phyloP scores from a whole-genome alignment of 495 filamentous ascomycete species.

The Aspergillus olivimuriae region DNA sequence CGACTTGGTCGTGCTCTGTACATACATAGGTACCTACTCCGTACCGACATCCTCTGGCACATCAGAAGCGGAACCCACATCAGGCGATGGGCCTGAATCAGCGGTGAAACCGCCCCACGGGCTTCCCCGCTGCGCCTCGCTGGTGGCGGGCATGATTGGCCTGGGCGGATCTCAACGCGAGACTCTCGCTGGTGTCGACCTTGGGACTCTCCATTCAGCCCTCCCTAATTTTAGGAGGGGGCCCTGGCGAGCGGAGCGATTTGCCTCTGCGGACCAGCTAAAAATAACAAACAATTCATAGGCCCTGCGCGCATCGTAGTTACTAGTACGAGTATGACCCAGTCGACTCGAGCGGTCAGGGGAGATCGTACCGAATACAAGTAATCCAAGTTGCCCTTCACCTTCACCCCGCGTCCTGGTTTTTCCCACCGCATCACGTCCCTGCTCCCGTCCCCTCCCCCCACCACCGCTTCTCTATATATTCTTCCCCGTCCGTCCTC shows the following conservation, averaged over 20 bases:
- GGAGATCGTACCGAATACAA: not conserved
- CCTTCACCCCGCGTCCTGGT: constrained; percentile 5
- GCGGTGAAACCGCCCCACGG: constrained; percentile 14
- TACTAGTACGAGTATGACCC: too few species aligned
- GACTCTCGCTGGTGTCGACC: too few species aligned
- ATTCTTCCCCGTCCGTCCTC: constrained; percentile 16
- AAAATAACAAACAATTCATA: not conserved
- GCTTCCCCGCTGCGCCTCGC: not conserved
- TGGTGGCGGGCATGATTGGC: constrained; percentile 2
- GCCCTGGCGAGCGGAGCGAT: too few species aligned
- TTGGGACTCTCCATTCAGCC: too few species aligned
- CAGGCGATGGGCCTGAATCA: not conserved
- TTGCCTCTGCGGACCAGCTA: not conserved
- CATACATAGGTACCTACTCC: too few species aligned
- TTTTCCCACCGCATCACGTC: not conserved
- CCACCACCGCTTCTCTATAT: not conserved
- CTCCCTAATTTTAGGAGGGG: too few species aligned
- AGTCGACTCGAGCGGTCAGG: too few species aligned
- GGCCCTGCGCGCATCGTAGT: too few species aligned
- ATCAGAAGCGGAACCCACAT: too few species aligned
- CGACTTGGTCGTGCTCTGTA: too few species aligned
- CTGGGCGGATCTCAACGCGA: not conserved
- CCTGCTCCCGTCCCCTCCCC: constrained; percentile 2
- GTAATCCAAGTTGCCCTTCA: not conserved
- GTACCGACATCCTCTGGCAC: too few species aligned